phyloP scores from a whole-genome alignment of 305 asterid genomes.

The Fraxinus latifolia region DNA sequence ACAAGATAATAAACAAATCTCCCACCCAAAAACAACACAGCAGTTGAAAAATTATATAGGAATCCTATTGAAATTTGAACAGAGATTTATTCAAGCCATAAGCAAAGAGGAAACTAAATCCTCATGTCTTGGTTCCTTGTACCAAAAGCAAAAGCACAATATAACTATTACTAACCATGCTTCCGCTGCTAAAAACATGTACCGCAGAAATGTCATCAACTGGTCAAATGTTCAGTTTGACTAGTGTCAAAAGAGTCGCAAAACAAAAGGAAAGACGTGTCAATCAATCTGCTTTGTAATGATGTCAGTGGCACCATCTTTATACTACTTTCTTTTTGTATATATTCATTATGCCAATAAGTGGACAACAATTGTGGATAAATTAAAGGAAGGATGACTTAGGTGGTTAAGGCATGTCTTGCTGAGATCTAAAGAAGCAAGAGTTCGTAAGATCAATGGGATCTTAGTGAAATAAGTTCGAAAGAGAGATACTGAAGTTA shows the following conservation, averaged over 20 bases:
- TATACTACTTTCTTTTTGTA: not conserved
- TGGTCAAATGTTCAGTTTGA: not conserved
- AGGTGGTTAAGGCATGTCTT: not conserved
- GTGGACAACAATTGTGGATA: not conserved
- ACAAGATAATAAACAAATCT: not conserved
- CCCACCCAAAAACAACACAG: not conserved
- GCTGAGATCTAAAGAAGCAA: not conserved
- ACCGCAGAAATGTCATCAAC: not conserved
- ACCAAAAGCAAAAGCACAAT: not conserved
- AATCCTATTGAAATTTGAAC: not conserved
- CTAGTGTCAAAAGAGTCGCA: not conserved
- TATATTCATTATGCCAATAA: not conserved
- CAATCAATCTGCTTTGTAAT: not conserved
- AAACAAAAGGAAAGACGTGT: not conserved
- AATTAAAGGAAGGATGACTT: not conserved
- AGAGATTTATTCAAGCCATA: not conserved
- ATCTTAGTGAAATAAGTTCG: not conserved
- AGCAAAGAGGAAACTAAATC: not conserved
- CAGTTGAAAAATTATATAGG: not conserved
- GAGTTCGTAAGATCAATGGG: not conserved
- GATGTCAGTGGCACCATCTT: not conserved
- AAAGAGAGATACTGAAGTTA: not conserved
- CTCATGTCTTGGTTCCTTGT: not conserved
- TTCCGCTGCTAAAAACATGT: not conserved
- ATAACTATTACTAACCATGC: not conserved